These are phyloP conservation scores for Clitoria ternatea DNA, from an alignment of 306 rosid genomes.

Conservation along the genomic window DNA sequence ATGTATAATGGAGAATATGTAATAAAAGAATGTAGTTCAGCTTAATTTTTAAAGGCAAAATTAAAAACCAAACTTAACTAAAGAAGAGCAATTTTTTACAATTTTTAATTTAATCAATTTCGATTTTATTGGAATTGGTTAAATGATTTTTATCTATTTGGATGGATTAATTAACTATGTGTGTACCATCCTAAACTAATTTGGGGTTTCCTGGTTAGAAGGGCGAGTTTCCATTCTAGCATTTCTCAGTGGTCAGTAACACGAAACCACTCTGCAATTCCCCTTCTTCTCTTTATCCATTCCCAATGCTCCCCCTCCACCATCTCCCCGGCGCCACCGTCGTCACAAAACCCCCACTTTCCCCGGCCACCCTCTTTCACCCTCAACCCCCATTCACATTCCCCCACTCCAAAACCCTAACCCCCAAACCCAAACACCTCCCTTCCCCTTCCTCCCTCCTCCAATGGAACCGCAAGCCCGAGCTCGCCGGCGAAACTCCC, in stretches of 20 bases:
- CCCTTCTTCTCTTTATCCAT: background rate
- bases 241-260: background rate
- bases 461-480: conserved; percentile 90
- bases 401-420: conserved; percentile 27
- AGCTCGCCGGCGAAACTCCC: conserved; percentile 86
- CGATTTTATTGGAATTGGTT: too few species aligned
- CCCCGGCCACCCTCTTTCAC: conserved; percentile 11
- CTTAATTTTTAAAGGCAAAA: too few species aligned
- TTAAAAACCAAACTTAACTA: too few species aligned
- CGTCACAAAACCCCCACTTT: conserved; percentile 26
- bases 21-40: too few species aligned
- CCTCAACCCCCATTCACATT: background rate
- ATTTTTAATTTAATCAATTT: too few species aligned
- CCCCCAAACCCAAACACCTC: conserved; percentile 19
- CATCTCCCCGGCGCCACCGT: conserved; percentile 28
- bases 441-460: conserved; percentile 37
- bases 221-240: too few species aligned
- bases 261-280: background rate
- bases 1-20: too few species aligned
- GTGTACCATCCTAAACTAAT: too few species aligned
- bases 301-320: conserved; percentile 52
- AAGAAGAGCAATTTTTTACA: too few species aligned
- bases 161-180: too few species aligned
- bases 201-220: too few species aligned
- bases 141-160: too few species aligned